Conservation (phyloP, 768 basidiomycete genomes). For the Daedaleopsis nitida region DNA sequence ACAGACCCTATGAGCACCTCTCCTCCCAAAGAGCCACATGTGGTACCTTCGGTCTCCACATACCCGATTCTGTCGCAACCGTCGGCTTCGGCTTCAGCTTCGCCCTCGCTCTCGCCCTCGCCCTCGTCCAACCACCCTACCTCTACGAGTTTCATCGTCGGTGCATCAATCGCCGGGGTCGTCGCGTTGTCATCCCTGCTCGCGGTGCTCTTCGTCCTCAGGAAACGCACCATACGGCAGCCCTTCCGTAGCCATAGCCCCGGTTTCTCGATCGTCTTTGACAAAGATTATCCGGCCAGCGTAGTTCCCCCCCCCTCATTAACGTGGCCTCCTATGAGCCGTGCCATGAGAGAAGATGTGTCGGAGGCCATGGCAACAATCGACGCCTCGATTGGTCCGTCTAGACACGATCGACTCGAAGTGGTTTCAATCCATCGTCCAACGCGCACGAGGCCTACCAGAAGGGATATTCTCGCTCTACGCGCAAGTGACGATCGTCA, state of each 20-base stretch:
- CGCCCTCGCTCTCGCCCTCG: no score
- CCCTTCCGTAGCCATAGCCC: not conserved
- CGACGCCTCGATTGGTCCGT: not conserved
- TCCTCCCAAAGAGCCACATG: not conserved
- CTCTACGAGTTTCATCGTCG: not conserved
- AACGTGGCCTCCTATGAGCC: no score
- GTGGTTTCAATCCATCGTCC: no score
- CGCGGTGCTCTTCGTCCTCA: not conserved
- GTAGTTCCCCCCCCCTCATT: no score
- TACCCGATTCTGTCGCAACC: not conserved
- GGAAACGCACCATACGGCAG: not conserved
- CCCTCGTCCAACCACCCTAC: not conserved
- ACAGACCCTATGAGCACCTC: not conserved
- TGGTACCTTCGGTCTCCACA: not conserved
- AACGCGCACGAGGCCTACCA: no score
- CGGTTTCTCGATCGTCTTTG: not conserved
- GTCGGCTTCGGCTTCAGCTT: not conserved
- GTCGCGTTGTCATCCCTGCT: not conserved
- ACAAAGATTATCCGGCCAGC: not conserved
- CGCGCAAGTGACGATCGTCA: no score
- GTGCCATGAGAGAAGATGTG: not conserved
- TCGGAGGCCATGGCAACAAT: not conserved
- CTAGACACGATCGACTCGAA: not conserved
- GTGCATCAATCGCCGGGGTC: not conserved
- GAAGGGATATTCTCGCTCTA: no score